Evolutionary conservation across 1,139 yeast genomes (phyloP).

Genomic region (Suhomyces bolitotheri): DNA sequence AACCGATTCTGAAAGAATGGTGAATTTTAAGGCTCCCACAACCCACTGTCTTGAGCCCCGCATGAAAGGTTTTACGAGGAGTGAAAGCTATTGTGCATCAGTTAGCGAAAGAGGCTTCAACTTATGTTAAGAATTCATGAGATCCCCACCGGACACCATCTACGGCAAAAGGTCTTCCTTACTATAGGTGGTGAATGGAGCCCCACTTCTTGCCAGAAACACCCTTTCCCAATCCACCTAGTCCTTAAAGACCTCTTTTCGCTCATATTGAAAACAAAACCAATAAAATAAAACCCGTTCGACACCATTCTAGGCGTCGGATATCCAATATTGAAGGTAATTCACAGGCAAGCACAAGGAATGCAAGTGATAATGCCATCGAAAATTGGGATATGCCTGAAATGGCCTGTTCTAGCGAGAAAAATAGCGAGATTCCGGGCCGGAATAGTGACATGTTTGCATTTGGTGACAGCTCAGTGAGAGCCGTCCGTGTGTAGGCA

Average conservation of each 20-base stretch:
- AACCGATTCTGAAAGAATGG: too few relatives aligned
- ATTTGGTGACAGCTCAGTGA: not conserved
- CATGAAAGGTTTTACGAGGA: conserved; percentile 12
- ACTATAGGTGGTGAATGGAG: not conserved
- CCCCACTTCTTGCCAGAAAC: conserved; percentile 9
- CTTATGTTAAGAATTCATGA: conserved; percentile 10
- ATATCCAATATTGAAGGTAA: too few relatives aligned
- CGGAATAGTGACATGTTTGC: conserved; percentile 9
- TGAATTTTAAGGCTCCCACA: too few relatives aligned
- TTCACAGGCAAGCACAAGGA: too few relatives aligned
- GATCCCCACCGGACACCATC: conserved; percentile 2
- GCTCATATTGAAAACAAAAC: conserved; percentile 10
- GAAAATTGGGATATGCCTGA: too few relatives aligned
- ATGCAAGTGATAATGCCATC: too few relatives aligned
- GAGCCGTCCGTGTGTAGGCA: conserved; percentile 4
- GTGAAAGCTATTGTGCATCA: conserved; percentile 7
- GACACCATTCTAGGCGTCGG: too few relatives aligned
- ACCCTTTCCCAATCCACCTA: conserved; percentile 3
- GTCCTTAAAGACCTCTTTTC: conserved; percentile 10
- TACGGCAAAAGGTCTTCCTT: conserved; percentile 7
- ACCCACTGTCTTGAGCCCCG: conserved; percentile 1
- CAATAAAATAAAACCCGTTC: conserved; percentile 12
- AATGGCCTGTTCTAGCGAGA: too few relatives aligned
- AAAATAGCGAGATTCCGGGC: too few relatives aligned
- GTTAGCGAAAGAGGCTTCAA: conserved; percentile 4